Evolutionary conservation across 441 rosid species (phyloP), one percentile per base, ranked within the genome.

Genomic region (Adansonia gregorii): DNA sequence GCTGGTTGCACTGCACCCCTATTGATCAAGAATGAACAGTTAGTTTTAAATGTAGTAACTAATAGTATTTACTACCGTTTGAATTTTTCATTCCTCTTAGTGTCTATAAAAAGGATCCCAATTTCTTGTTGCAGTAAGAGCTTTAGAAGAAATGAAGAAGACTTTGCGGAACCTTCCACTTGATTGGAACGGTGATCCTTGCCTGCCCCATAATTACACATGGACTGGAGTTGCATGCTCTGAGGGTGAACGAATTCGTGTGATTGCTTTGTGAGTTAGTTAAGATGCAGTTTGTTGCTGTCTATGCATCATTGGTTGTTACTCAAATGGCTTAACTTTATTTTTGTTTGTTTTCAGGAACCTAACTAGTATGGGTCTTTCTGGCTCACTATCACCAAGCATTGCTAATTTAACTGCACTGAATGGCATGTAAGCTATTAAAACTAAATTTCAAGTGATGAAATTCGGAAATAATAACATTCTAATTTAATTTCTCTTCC

Each of bases 121-220:
- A 58, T 55, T 49, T 81, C 46, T 52, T 83, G 78, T 22, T 86
- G 79, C 90, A 93, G 98, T 84, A 70, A 83, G 79, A 77, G 94
- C 93, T 66, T 66, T 95, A 80, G 85, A 83, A 78, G 82, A 60
- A 22, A 9, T 95, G 64, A 95, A 80, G 84, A 74, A 49, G 39
- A 82, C 84, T 80, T 80, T 93, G 72, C 52, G 8, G 74, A 91
- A 90, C 77, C 79, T 83, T 77, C 97, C 97, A 31, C 66, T 77
- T 73, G 98, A 93, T 79, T 95, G 99, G 98, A 86, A 56, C 3
- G 97, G 97, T 2, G 99, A 94, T 88, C 98, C 98, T 73, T 95
- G 99, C 80, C 63, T 89, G 75, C 98, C 97, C 73, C 86, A 39
- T 60, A 81, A 83, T 31, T 94, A 92, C 82, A 58, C 88, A 8